Evolutionary conservation across 352 stramenopile species (phyloP), one percentile per base, ranked within the genome.

Genomic region (Achlya hypogyna): DNA sequence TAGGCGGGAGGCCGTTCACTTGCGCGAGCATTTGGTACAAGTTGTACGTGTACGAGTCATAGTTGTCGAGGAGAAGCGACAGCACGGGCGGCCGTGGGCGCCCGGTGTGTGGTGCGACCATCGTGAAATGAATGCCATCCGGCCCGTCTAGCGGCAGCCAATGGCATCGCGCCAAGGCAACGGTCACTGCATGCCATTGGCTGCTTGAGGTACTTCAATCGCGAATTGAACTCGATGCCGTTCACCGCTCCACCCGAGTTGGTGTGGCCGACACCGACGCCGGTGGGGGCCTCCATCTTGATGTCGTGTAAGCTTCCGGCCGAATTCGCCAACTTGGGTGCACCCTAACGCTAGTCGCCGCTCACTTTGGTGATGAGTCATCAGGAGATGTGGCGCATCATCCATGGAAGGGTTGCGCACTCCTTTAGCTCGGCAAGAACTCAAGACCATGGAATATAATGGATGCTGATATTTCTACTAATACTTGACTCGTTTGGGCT

Each of bases 31-130:
- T 96, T 74, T 98, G 91, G 72, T 89, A 97, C 69, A 95, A 80
- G 81, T 99, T 99, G 82, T 97, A 98, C 51, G 96, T 98, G 77
- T 98, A 99, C 62, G 91, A 98, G 82, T 99, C 96, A 69, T 98
- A 98, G 78, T 99, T 98, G 82, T 99, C 96, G 65, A 99, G 94
- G 12, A 99, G 83, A 47, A 99, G 75, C 56, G 85, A 86, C 14
- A 65, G 69, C 42, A 90, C 81, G 34, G 32, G 35, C 27, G 38
- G 31, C 51, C 18, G 42, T 22, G 63, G 75, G 43, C 70, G 72
- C 29, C 14, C 43, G 40, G 40, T 20, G 14, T 49, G 40, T 20
- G 20, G 42, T 18, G 45, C 28, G 5, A 32, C 40, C 42, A 49
- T 51, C 18, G 23, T 42, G 34, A 42, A 42, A 42, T 42, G 34